Percentiles rank a stretch among this genome's conserved stretches.
Evolutionary conservation across 306 rosid genomes (phyloP).

Genomic region (Begonia loranthoides): DNA sequence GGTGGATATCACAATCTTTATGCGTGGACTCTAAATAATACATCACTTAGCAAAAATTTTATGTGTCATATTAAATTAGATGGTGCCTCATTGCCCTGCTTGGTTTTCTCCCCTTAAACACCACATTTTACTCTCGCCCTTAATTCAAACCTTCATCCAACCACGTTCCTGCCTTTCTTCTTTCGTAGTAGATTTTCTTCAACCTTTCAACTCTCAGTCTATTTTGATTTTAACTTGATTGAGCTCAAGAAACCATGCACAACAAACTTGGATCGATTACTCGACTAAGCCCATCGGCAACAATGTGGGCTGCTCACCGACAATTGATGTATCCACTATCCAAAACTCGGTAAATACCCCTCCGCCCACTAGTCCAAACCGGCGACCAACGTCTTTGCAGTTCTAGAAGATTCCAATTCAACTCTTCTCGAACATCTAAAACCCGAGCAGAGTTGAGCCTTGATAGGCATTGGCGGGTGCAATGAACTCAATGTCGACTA

Average conservation of each 20-base stretch:
- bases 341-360: constrained; percentile 9
- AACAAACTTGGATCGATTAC: constrained; percentile 26
- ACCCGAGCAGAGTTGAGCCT: constrained; percentile 22
- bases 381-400: constrained; percentile 39
- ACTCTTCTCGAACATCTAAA: constrained; percentile 44
- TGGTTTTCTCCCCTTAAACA: too few relatives aligned
- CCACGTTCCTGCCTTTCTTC: too few relatives aligned
- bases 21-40: too few relatives aligned
- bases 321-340: constrained; percentile 13
- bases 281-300: constrained; percentile 4
- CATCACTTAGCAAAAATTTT: too few relatives aligned
- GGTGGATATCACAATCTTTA: too few relatives aligned
- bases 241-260: constrained; percentile 6
- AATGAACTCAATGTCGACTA: constrained; percentile 57
- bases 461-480: constrained; percentile 26
- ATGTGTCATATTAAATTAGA: too few relatives aligned
- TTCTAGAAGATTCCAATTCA: constrained; percentile 47
- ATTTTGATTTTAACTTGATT: too few relatives aligned
- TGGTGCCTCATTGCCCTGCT: too few relatives aligned
- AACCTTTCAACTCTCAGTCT: too few relatives aligned
- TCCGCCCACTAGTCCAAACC: constrained; percentile 25
- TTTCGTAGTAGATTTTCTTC: too few relatives aligned
- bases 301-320: constrained; percentile 14
- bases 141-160: too few relatives aligned
- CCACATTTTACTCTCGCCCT: too few relatives aligned